Base-by-base conservation (phyloP, 1,139 yeast genomes). In the Hemisphaericaspora xylofermentans region DNA sequence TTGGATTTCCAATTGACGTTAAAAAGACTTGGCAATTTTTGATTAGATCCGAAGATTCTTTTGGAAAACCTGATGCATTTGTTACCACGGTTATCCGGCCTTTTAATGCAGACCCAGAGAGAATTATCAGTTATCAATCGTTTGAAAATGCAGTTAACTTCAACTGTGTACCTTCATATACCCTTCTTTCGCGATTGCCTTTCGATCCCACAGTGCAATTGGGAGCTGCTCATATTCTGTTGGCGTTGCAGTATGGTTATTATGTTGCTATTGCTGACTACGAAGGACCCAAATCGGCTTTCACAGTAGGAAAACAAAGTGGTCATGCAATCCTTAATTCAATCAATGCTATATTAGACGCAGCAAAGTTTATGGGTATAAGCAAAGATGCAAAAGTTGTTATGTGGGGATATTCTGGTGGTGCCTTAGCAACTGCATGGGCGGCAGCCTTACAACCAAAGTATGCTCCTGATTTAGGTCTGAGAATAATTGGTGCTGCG, bases 371-470 rank as follows among this genome's bases (percentile, higher is more conserved):
- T n/a, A 61, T 71, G 6, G 60, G 61, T 1, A 33, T 61, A 12
- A 40, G 51, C 5, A 14, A 47, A 0, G 48, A 54, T 32, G 64
- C 69, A 6, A 47, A 56, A 36, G 50, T 59, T 3, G 59, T 53
- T 1, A 36, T 66, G 39, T 64, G 66, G 63, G 73, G 73, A 0
- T 67, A 66, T 45, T 63, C 69, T 4, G 71, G 71, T 8, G 71
- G 71, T 1, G 51, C 68, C 2, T 47, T 63, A 17, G 65, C 71
- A 1, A 48, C 64, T 19, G 58, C 60, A 1, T 66, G 71, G 71
- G 68, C 68, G 2, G 57, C 68, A 6, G 51, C 62, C 12, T 48
- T 64, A 25, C 64, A 60, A 22, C 64, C 65, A 3, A 32, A 40
- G 2, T 66, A 66, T 43, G 68, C 71, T 4, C 63, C 65, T 2